phyloP scores from a whole-genome alignment of 1,284 basidiomycete species.

The Ceratobasidium sp. region DNA sequence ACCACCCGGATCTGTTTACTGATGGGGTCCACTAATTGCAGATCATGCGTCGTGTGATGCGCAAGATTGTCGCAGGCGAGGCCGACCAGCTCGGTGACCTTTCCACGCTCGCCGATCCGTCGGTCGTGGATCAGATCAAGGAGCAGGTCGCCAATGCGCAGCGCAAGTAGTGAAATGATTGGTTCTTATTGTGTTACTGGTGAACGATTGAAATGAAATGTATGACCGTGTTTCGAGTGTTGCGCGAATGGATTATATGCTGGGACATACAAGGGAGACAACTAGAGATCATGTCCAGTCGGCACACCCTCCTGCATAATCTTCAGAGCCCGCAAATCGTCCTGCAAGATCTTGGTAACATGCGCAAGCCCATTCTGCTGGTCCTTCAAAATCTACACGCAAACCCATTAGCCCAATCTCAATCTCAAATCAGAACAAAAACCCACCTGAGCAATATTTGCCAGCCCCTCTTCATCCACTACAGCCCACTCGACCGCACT shows the following conservation, averaged over 20 bases:
- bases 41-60: constrained; percentile 94
- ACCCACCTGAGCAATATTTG: constrained; percentile 79
- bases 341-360: constrained; percentile 79
- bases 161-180: constrained; percentile 18
- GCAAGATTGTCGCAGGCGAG: constrained; percentile 95
- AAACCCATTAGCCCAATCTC: constrained; percentile 1
- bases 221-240: not conserved
- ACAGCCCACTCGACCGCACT: constrained; percentile 74
- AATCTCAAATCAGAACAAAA: not conserved
- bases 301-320: constrained; percentile 64
- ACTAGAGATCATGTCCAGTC: constrained; percentile 21
- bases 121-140: constrained; percentile 86
- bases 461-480: constrained; percentile 85
- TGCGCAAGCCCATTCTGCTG: constrained; percentile 86
- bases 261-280: not conserved
- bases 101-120: constrained; percentile 88
- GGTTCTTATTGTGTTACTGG: constrained; percentile 22
- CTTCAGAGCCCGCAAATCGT: constrained; percentile 75
- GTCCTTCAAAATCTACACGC: constrained; percentile 75
- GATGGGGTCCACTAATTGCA: constrained; percentile 52
- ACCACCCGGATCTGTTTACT: not conserved
- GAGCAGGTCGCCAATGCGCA: constrained; percentile 65
- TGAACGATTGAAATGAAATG: constrained; percentile 6
- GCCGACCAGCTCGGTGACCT: constrained; percentile 94
- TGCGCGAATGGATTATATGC: not conserved